Base-by-base conservation (phyloP, 2,329 filamentous ascomycete species). In the Beauveria bassiana region DNA sequence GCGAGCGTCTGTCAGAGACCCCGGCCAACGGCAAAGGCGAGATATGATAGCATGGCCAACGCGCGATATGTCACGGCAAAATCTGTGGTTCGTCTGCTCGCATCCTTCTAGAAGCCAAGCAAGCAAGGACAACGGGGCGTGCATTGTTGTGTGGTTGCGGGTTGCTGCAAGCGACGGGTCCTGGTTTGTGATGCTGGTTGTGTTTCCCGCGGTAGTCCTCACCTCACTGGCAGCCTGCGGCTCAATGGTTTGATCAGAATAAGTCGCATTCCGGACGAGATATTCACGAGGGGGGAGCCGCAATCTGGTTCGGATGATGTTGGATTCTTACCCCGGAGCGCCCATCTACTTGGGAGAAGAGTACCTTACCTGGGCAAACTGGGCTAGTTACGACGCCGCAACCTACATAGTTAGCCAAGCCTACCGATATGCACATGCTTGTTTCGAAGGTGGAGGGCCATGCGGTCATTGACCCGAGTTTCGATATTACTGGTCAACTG, bases 81-180 rank as follows among this genome's bases (percentile, higher is more conserved):
- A 22, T 28, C 20, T 28, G 14, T 54, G 38, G 42, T 42, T 54
- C 34, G 31, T 26, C 51, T 10, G 22, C 40, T 4, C 49, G 43
- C 43, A 45, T 10, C n/a, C 52, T 59, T 59, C 55, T 38, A 59
- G 56, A 59, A 51, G 47, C 34, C 24, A 51, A 26, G 38, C 12
- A 18, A 22, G 43, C 31, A 50, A 34, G 56, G 56, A 20, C 34
- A 20, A 31, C 24, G 31, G 20, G 34, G 28, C n/a, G 18, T 51
- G 43, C 24, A 34, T 51, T 51, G 56, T 16, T 38, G 16, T 42
- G 45, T 9, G 14, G 31, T 12, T 34, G 31, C 22, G 47, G 10
- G 22, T 4, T 6, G 3, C 20, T 58, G 34, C 46, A 43, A 46
- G 54, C 54, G 56, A 58, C 16, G 12, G 54, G 31, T 31, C 22